A percentile compares a stretch with the other conserved stretches of the same genome.
phyloP scores from a whole-genome alignment of 768 basidiomycete genomes.

The Agrocybe chaxingu region DNA sequence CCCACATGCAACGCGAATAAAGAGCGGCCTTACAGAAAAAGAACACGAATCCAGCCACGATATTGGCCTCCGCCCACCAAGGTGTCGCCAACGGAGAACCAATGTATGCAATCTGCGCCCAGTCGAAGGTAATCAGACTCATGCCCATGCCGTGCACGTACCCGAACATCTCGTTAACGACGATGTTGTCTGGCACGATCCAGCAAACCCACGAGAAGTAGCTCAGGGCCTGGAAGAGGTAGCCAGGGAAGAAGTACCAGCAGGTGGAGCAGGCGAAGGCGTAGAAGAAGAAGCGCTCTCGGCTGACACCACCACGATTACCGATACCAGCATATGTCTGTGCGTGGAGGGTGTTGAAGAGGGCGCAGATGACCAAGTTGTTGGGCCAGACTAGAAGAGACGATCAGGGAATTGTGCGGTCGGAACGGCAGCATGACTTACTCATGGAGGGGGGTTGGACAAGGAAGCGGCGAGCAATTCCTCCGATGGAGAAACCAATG shows the following conservation, averaged over 20 bases:
- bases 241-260: conserved; percentile 75
- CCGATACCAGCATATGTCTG: conserved; percentile 67
- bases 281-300: conserved; percentile 76
- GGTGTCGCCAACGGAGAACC: conserved; percentile 74
- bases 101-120: conserved; percentile 72
- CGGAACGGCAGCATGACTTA: conserved; percentile 26
- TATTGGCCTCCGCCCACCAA: conserved; percentile 81
- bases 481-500: conserved; percentile 82
- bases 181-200: conserved; percentile 69
- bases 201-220: conserved; percentile 58
- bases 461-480: conserved; percentile 70
- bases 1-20: background rate
- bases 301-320: conserved; percentile 59
- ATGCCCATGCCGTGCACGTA: conserved; percentile 60
- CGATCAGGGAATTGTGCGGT: conserved; percentile 24
- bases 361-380: conserved; percentile 68
- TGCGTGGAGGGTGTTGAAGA: conserved; percentile 81
- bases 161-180: conserved; percentile 76
- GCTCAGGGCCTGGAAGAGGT: conserved; percentile 63
- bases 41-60: conserved; percentile 57
- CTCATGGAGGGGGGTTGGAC: conserved; percentile 73
- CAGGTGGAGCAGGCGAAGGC: conserved; percentile 51
- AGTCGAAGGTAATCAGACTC: conserved; percentile 79
- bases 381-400: conserved; percentile 68
- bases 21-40: conserved; percentile 52